Evolutionary conservation across 2,329 filamentous ascomycete species (phyloP).

Genomic region (Cordyceps cateniannulata): DNA sequence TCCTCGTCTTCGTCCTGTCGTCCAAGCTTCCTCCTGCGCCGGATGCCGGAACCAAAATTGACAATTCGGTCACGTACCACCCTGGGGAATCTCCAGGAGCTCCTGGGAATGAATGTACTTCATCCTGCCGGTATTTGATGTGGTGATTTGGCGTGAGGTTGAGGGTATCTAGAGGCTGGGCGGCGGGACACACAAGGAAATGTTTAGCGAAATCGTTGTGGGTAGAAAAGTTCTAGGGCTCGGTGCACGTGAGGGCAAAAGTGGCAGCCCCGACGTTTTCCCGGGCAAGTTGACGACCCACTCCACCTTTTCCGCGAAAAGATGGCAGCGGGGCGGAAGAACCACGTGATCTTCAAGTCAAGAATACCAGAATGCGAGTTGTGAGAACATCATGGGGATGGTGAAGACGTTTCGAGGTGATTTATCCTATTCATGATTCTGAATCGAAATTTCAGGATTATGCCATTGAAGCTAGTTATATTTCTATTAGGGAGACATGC

Average conservation of each 20-base stretch:
- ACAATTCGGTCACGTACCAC: conserved; percentile 62
- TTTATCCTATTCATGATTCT: neutral
- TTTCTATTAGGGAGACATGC: too few species aligned
- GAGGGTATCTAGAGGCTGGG: conserved; percentile 34
- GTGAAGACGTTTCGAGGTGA: neutral
- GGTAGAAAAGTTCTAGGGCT: conserved; percentile 41
- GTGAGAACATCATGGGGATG: neutral
- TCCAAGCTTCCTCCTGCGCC: neutral
- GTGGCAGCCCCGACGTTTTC: conserved; percentile 20
- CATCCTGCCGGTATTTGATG: conserved; percentile 70
- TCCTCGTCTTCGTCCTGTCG: neutral
- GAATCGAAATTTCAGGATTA: too few species aligned
- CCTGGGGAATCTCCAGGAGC: conserved; percentile 89
- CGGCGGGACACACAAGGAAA: conserved; percentile 28
- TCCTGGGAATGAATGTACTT: conserved; percentile 99
- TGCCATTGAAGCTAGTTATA: neutral
- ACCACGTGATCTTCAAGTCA: conserved; percentile 7
- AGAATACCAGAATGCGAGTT: neutral
- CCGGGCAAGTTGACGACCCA: conserved; percentile 16
- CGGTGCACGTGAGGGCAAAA: conserved; percentile 31
- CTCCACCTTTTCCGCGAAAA: conserved; percentile 1
- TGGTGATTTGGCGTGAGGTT: conserved; percentile 34
- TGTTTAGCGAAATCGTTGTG: conserved; percentile 36
- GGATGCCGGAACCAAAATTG: conserved; percentile 10
- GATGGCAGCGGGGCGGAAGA: neutral